Evolutionary conservation across 305 asterid genomes (phyloP).

Genomic region (Withania somnifera): DNA sequence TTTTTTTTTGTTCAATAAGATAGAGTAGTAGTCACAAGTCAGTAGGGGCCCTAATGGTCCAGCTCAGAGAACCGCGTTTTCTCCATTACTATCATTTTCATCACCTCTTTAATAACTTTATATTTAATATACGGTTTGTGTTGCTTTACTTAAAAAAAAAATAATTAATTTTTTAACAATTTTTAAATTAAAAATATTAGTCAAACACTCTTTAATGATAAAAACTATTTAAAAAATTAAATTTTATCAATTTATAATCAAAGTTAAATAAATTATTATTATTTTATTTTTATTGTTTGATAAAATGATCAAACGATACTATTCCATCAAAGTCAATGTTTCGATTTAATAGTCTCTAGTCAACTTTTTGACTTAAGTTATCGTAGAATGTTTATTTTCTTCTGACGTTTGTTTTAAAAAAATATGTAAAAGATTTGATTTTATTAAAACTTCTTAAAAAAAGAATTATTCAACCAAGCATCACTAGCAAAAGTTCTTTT

Average conservation of each 20-base stretch:
- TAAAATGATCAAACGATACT: neutral
- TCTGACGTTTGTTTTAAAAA: neutral
- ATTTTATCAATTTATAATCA: too few relatives aligned
- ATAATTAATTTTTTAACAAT: too few relatives aligned
- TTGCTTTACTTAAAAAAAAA: too few relatives aligned
- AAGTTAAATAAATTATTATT: too few relatives aligned
- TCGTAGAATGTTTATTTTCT: neutral
- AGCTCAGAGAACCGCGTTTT: conserved; percentile 4
- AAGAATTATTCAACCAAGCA: neutral
- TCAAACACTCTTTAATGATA: too few relatives aligned
- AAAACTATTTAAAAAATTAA: too few relatives aligned
- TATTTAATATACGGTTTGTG: too few relatives aligned
- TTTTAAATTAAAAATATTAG: too few relatives aligned
- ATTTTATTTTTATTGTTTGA: too few relatives aligned
- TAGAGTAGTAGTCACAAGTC: neutral
- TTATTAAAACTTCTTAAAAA: neutral
- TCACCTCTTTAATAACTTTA: neutral
- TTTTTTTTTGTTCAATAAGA: neutral
- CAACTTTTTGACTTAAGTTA: neutral
- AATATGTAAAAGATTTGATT: too few relatives aligned
- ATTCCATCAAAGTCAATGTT: neutral
- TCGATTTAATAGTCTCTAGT: neutral
- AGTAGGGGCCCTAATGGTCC: neutral
- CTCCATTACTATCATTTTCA: neutral
- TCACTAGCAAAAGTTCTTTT: neutral